phyloP scores from a whole-genome alignment of 2,329 filamentous ascomycete species.

The Chaetomium sp. region DNA sequence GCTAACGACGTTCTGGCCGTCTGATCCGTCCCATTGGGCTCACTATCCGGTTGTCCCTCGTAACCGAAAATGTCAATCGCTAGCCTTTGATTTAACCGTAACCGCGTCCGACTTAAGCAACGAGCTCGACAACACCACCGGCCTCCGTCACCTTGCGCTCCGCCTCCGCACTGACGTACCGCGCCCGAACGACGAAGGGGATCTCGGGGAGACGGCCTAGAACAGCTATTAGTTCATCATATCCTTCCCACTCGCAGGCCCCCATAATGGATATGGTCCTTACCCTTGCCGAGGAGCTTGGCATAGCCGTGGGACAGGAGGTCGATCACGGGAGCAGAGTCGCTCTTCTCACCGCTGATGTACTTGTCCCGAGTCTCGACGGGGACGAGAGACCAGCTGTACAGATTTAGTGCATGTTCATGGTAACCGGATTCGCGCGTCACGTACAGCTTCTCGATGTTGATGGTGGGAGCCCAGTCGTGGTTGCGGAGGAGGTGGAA shows the following conservation, averaged over 20 bases:
- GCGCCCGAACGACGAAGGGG: constrained; percentile 89
- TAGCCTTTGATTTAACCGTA: constrained; percentile 34
- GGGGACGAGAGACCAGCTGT: constrained; percentile 94
- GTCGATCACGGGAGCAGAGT: constrained; percentile 96
- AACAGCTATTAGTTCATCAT: constrained; percentile 19
- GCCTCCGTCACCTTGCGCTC: constrained; percentile 99
- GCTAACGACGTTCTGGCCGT: constrained; percentile 31
- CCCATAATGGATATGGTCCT: constrained; percentile 14
- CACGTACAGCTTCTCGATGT: constrained; percentile 84
- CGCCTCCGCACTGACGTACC: constrained; percentile 93
- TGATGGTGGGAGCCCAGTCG: constrained; percentile 98
- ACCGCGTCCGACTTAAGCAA: constrained; percentile 65
- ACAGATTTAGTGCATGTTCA: constrained; percentile 11
- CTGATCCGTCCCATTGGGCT: constrained; percentile 35
- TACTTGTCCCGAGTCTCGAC: constrained; percentile 91
- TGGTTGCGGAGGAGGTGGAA: constrained; percentile 97
- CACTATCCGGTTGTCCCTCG: constrained; percentile 34
- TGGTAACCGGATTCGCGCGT: constrained; percentile 37
- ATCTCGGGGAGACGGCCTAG: constrained; percentile 80
- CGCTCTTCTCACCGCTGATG: constrained; percentile 74
- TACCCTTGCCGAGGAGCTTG: constrained; percentile 94
- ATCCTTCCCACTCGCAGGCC: background rate
- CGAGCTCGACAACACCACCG: constrained; percentile 92
- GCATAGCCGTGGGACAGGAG: constrained; percentile 96
- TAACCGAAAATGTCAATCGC: constrained; percentile 37